Evolutionary conservation across 2,329 filamentous ascomycete species (phyloP), one percentile per base, ranked within the genome.

Genomic region (Arthrobotrys sphaeroides): DNA sequence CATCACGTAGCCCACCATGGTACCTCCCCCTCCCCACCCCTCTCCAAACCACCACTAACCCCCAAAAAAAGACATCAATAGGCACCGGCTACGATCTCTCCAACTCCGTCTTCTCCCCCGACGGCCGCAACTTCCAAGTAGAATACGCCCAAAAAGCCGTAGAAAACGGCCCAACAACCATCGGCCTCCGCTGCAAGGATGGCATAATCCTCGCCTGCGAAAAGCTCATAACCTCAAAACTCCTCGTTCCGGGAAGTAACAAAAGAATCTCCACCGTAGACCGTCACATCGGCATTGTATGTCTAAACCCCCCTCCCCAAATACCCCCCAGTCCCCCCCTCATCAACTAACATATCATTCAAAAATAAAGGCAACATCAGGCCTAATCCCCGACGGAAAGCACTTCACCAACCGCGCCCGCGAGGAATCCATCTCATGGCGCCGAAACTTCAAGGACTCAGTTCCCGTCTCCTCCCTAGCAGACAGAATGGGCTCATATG

Each of bases 71-170:
- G 95, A 99, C 95, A 82, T 99, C 95, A 82, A 99, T 99, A 91
- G 95, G 95, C 83, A 99, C 95, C 81, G 95, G 95, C 82, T 99
- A 99, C 86, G 95, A 99, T 89, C 91, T 99, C 81, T 93, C 93
- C 83, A 99, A 99, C 88, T 98, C 95, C 82, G 96, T 98, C 86
- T 99, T 98, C 88, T 98, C 95, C 55, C 95, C 95, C 79, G 95
- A 99, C 85, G 95, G 95, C 82, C 92, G 95, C 81, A 99, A 99
- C 84, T 99, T 99, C 84, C 95, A 99, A 85, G 93, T 90, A 84
- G 95, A 99, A 87, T 99, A 99, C 84, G 95, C 95, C 79, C 91
- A 96, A 80, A 99, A 99, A 87, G 95, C 95, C 68, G 95, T 99
- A 78, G 95, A 99, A 86, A 98, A 96, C 81, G 95, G 94, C 79